These are phyloP conservation scores for Cutaneotrichosporon curvatum DNA, from an alignment of 1,284 basidiomycete genomes.

Conservation along the genomic window DNA sequence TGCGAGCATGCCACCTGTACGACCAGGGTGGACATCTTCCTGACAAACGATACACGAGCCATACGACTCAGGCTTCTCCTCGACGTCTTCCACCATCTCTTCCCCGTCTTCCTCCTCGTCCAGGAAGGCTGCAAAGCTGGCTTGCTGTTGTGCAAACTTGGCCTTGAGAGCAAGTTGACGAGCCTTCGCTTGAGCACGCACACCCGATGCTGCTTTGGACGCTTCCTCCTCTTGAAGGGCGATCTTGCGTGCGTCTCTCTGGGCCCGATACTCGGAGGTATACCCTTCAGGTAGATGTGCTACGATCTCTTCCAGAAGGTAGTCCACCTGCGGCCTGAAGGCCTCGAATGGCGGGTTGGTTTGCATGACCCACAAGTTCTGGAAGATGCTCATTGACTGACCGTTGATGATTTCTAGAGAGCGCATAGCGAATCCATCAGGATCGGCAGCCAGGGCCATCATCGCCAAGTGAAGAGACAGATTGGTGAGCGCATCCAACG, in stretches of 20 bases:
- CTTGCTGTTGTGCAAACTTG: slow-evolving; percentile 86
- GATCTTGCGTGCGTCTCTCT: slow-evolving; percentile 26
- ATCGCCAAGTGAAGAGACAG: slow-evolving; percentile 77
- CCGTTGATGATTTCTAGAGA: slow-evolving; percentile 53
- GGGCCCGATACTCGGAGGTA: slow-evolving; percentile 49
- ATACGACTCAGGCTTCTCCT: slow-evolving; percentile 55
- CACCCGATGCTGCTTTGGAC: slow-evolving; percentile 52
- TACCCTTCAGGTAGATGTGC: slow-evolving; percentile 39
- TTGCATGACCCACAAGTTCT: slow-evolving; percentile 66
- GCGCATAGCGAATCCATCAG: slow-evolving; percentile 56
- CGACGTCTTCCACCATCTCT: slow-evolving; percentile 51
- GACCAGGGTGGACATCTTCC: slow-evolving; percentile 70
- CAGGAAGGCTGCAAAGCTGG: slow-evolving; percentile 54
- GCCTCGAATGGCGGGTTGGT: slow-evolving; percentile 63
- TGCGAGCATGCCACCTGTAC: slow-evolving; percentile 82
- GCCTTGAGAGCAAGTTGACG: slow-evolving; percentile 84
- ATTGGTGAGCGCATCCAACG: slow-evolving; percentile 61
- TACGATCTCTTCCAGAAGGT: slow-evolving; percentile 67
- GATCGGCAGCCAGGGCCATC: slow-evolving; percentile 67
- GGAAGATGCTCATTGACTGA: slow-evolving; percentile 48
- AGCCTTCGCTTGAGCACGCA: slow-evolving; percentile 26
- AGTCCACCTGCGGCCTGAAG: slow-evolving; percentile 62
- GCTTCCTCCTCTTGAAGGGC: slow-evolving; percentile 31
- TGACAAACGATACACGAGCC: slow-evolving; percentile 98
- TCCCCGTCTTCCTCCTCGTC: slow-evolving; percentile 52